Evolutionary conservation across 2,329 filamentous ascomycete species (phyloP).

Genomic region (Epichloe glyceriae): DNA sequence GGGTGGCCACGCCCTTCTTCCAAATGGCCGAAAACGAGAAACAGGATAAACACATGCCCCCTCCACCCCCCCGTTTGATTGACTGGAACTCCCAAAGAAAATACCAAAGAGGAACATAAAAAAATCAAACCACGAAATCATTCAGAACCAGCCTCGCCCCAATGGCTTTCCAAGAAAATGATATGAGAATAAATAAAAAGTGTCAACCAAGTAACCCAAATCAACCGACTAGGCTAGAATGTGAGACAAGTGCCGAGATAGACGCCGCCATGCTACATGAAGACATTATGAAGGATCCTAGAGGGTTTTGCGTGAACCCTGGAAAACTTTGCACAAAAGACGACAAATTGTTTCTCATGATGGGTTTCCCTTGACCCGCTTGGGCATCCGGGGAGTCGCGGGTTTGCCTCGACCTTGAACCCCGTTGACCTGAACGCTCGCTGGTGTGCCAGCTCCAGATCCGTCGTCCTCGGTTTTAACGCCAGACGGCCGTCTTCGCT

Average conservation of each 20-base stretch:
- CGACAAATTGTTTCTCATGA: constrained; percentile 11
- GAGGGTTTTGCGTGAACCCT: constrained; percentile 5
- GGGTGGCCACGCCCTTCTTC: background rate
- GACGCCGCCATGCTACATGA: constrained; percentile 26
- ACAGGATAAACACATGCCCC: constrained; percentile 6
- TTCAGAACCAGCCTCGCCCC: background rate
- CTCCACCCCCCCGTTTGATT: background rate
- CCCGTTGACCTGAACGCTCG: constrained; percentile 37
- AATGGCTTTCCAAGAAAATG: constrained; percentile 7
- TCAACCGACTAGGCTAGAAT: background rate
- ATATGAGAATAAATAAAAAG: constrained; percentile 9
- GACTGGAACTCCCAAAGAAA: background rate
- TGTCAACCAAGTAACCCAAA: constrained; percentile 4
- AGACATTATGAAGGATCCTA: constrained; percentile 17
- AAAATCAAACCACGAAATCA: background rate
- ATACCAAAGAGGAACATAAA: constrained; percentile 6
- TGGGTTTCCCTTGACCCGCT: constrained; percentile 37
- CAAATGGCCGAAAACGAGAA: background rate
- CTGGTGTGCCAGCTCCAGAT: constrained; percentile 35
- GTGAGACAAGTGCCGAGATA: constrained; percentile 13
- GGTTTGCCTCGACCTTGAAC: constrained; percentile 37
- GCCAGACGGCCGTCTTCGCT: constrained; percentile 42
- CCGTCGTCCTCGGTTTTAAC: constrained; percentile 46
- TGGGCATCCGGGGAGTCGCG: constrained; percentile 43
- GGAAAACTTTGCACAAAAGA: background rate